These are phyloP conservation scores for Cystobasidium slooffiae DNA, from an alignment of 1,284 basidiomycete genomes.

Conservation along the genomic window DNA sequence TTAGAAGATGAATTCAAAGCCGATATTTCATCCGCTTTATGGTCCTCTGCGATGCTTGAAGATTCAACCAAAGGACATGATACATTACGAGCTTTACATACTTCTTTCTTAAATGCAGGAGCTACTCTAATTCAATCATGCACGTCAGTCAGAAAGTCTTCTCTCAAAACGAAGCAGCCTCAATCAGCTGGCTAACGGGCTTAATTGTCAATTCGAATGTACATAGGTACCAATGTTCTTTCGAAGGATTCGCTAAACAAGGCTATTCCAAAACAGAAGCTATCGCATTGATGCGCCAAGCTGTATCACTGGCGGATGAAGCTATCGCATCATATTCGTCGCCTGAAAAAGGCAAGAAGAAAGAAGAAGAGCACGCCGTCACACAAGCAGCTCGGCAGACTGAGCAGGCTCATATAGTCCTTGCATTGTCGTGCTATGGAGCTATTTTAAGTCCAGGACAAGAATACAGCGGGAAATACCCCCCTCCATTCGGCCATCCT, in stretches of 20 bases:
- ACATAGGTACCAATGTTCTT: conserved; percentile 32
- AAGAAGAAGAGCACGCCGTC: background rate
- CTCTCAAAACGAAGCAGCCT: background rate
- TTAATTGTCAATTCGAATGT: background rate
- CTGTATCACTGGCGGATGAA: conserved; percentile 18
- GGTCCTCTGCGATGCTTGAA: conserved; percentile 26
- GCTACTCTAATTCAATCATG: conserved; percentile 35
- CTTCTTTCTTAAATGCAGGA: conserved; percentile 30
- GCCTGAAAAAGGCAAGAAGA: background rate
- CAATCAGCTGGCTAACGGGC: background rate
- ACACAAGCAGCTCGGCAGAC: no score
- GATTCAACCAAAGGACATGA: conserved; percentile 17
- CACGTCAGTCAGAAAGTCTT: conserved; percentile 22
- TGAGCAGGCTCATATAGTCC: background rate
- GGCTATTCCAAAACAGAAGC: conserved; percentile 16
- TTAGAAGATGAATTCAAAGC: conserved; percentile 39
- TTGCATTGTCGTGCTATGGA: conserved; percentile 36
- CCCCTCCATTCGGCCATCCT: conserved; percentile 31
- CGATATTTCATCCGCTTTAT: conserved; percentile 27
- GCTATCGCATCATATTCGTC: conserved; percentile 4
- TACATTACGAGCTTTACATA: conserved; percentile 27
- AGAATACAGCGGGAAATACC: conserved; percentile 37
- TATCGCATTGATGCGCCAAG: conserved; percentile 23
- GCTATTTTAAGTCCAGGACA: conserved; percentile 30
- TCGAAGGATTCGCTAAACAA: conserved; percentile 24